A percentile compares a stretch with the other conserved stretches of the same genome.
Evolutionary conservation across 345 rosid species (phyloP).

Genomic region (Brassica cretica): DNA sequence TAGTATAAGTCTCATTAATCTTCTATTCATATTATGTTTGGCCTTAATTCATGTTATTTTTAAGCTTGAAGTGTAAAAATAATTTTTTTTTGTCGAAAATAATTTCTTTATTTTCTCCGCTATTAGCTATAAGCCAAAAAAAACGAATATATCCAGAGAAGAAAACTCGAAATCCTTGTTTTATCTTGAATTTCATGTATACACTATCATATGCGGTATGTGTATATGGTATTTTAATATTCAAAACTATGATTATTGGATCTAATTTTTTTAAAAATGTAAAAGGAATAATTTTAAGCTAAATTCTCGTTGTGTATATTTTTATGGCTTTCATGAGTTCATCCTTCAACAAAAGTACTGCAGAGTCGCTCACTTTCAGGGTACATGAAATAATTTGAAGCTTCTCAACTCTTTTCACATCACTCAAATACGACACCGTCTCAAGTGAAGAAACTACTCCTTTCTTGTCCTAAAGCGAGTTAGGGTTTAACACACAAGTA

Average conservation of each 20-base stretch:
- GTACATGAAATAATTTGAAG: slow-evolving; percentile 29
- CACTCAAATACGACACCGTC: slow-evolving; percentile 33
- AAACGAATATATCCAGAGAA: slow-evolving; percentile 14
- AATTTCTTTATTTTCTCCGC: neutral
- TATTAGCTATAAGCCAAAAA: slow-evolving; percentile 2
- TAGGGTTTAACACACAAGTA: slow-evolving; percentile 41
- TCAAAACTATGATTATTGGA: neutral
- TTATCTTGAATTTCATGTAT: slow-evolving; percentile 3
- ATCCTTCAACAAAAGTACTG: slow-evolving; percentile 31
- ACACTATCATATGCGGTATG: slow-evolving; percentile 13
- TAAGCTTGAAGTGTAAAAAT: neutral
- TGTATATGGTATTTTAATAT: slow-evolving; percentile 5
- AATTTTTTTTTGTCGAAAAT: neutral
- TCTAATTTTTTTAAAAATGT: neutral
- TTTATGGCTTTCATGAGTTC: neutral
- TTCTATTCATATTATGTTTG: neutral
- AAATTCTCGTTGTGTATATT: slow-evolving; percentile 17
- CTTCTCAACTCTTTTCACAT: slow-evolving; percentile 12
- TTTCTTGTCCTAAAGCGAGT: slow-evolving; percentile 37
- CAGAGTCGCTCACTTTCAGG: slow-evolving; percentile 19
- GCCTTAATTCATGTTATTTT: neutral
- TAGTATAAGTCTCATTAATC: neutral
- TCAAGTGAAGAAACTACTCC: slow-evolving; percentile 24
- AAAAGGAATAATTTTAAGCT: slow-evolving; percentile 25
- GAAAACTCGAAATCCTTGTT: slow-evolving; percentile 25